phyloP scores from a whole-genome alignment of 495 filamentous ascomycete genomes.

The Bombardia bombarda region DNA sequence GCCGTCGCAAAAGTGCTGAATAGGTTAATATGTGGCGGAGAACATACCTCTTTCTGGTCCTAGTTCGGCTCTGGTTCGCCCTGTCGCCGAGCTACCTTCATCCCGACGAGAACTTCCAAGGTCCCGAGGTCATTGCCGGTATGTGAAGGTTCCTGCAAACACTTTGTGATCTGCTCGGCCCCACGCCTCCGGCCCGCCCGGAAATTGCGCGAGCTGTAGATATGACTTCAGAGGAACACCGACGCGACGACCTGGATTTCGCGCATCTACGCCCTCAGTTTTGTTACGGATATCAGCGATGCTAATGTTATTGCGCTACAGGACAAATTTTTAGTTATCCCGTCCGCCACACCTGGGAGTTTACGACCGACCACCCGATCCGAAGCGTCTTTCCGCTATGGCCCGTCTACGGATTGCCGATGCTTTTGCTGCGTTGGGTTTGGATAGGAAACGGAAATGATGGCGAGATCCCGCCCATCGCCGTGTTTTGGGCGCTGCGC shows the following conservation, averaged over 20 bases:
- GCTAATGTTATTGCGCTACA: conserved; percentile 23
- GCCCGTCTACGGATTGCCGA: conserved; percentile 85
- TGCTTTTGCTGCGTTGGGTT: conserved; percentile 84
- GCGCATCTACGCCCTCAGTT: no score
- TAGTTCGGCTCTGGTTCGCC: conserved; percentile 89
- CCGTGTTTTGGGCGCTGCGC: conserved; percentile 82
- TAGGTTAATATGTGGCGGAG: conserved; percentile 72
- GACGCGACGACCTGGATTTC: no score
- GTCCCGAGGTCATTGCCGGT: conserved; percentile 95
- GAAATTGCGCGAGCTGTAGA: no score
- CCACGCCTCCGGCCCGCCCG: no score
- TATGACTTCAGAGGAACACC: no score
- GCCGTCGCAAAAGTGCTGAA: conserved; percentile 1
- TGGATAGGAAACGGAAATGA: conserved; percentile 56
- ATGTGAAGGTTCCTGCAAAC: conserved; percentile 32
- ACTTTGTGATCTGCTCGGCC: no score
- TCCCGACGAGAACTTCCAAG: conserved; percentile 97
- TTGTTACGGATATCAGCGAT: not conserved
- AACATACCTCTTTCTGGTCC: conserved; percentile 72
- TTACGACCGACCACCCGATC: conserved; percentile 74
- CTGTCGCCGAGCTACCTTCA: conserved; percentile 93
- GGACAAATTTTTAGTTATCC: conserved; percentile 86
- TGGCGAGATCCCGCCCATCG: conserved; percentile 54
- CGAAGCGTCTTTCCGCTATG: conserved; percentile 95
- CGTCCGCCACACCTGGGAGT: conserved; percentile 86